phyloP scores from a whole-genome alignment of 2,329 filamentous ascomycete genomes.

The Alternaria infectoria region DNA sequence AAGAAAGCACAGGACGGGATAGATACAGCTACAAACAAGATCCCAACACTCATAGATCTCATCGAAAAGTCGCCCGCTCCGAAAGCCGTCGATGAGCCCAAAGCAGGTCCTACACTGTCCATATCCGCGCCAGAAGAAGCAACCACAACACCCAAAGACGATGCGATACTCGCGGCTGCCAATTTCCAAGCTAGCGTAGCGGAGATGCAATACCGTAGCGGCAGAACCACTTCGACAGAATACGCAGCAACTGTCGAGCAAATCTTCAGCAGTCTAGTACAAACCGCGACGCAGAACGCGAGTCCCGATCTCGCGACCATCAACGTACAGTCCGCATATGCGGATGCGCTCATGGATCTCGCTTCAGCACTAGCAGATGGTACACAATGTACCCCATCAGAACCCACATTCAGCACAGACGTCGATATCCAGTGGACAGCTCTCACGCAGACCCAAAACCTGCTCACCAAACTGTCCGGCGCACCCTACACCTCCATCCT shows the following conservation, averaged over 20 bases:
- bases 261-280: conserved; percentile 42
- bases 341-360: conserved; percentile 63
- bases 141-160: conserved; percentile 53
- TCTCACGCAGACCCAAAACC: conserved; percentile 37
- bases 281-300: conserved; percentile 56
- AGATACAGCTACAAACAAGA: conserved; percentile 59
- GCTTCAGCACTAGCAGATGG: conserved; percentile 54
- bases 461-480: conserved; percentile 34
- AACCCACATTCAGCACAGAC: conserved; percentile 21
- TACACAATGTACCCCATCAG: conserved; percentile 17
- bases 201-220: conserved; percentile 62
- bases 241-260: conserved; percentile 55
- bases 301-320: conserved; percentile 58
- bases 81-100: conserved; percentile 30
- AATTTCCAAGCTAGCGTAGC: conserved; percentile 63
- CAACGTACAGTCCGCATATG: conserved; percentile 60
- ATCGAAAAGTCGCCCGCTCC: conserved; percentile 33
- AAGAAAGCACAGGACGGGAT: conserved; percentile 65
- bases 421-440: conserved; percentile 42
- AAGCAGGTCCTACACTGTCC: conserved; percentile 42
- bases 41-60: conserved; percentile 58
- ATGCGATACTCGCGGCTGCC: conserved; percentile 62
- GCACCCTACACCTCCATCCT: conserved; percentile 22
- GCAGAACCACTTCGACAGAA: conserved; percentile 57
- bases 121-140: conserved; percentile 31